Base-by-base conservation (phyloP, 257 asterid genomes). In the Anisodus acutangulus region DNA sequence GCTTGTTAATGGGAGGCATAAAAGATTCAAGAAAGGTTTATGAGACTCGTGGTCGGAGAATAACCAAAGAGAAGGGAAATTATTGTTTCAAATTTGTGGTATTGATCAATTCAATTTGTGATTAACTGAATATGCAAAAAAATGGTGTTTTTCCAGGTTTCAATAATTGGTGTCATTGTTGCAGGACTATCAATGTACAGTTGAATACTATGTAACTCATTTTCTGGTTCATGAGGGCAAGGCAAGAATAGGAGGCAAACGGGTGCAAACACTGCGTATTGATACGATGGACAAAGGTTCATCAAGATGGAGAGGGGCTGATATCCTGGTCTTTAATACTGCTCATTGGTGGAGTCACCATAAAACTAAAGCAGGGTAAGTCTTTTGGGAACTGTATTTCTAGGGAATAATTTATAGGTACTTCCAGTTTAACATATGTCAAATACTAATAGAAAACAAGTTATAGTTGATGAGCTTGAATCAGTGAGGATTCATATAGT, bases 321-420 rank as follows among this genome's bases (percentile, higher is more conserved):
- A 92, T 91, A 88, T 96, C 88, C 89, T 97, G 26, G 95, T 95
- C 9, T 97, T 97, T 89, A 97, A 97, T 83, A 94, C 97, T 62
- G 98, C 98, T 72, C 98, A 97, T 84, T 97, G 98, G 98, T 97
- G 98, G 99, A 92, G 66, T 78, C 98, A 95, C 91, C 90, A 88
- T 58, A 97, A 97, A 86, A 93, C 98, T 8, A 93, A 91, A 89
- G 92, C 98, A 0, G 98, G 99, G 99, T 94, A 78, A 87, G 90
- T 82, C 69, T 57, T 26, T 68, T 53, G 41, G 9, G 13, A 8
- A 10, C 4, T 53, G 26, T 17, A 12, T 26, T 22, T 35, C 69
- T 9, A 2, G 37, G 39, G 69, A 62, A 13, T 62, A 3, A 2
- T 49, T 49, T 49, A 8, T 8, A 8, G 10, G 2, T 67, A 51